These are phyloP conservation scores for Musa beccarii DNA, from an alignment of 176 grass and related monocot genomes.

Conservation along the genomic window DNA sequence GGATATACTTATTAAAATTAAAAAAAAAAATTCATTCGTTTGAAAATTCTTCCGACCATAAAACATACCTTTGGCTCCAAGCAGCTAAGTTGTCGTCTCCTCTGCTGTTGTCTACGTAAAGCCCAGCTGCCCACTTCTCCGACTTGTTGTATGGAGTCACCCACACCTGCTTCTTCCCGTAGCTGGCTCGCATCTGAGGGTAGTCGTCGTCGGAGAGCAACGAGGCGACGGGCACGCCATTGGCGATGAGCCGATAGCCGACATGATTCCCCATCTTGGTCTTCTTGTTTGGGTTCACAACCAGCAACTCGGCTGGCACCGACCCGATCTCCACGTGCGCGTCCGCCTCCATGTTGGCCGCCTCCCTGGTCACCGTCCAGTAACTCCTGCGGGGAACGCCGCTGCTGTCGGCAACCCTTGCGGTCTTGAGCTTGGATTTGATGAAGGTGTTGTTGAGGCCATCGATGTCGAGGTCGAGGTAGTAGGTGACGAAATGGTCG, in stretches of 20 bases:
- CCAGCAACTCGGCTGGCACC: conserved; percentile 36
- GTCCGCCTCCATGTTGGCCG: conserved; percentile 50
- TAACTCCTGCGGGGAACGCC: conserved; percentile 41
- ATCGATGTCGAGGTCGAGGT: conserved; percentile 34
- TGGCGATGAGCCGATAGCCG: conserved; percentile 43
- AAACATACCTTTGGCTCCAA: conserved; percentile 37
- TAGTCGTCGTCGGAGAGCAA: conserved; percentile 58
- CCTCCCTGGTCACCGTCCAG: conserved; percentile 55
- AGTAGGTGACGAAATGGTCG: conserved; percentile 35
- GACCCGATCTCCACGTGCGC: conserved; percentile 31
- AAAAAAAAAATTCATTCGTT: too few relatives aligned
- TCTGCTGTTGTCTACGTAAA: conserved; percentile 72
- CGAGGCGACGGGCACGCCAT: conserved; percentile 36
- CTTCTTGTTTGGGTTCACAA: conserved; percentile 56
- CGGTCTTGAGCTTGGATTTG: conserved; percentile 36
- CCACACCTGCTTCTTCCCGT: conserved; percentile 70
- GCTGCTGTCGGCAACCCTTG: not conserved
- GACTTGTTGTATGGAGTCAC: conserved; percentile 61
- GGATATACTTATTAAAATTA: too few relatives aligned
- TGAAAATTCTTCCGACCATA: not conserved
- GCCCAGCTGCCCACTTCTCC: conserved; percentile 72
- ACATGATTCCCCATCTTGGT: conserved; percentile 47
- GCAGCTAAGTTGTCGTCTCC: conserved; percentile 47
- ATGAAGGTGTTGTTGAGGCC: conserved; percentile 30
- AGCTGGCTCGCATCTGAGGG: conserved; percentile 54